Evolutionary conservation across 75 land plant species (phyloP).

Genomic region (Pinus tabuliformis): DNA sequence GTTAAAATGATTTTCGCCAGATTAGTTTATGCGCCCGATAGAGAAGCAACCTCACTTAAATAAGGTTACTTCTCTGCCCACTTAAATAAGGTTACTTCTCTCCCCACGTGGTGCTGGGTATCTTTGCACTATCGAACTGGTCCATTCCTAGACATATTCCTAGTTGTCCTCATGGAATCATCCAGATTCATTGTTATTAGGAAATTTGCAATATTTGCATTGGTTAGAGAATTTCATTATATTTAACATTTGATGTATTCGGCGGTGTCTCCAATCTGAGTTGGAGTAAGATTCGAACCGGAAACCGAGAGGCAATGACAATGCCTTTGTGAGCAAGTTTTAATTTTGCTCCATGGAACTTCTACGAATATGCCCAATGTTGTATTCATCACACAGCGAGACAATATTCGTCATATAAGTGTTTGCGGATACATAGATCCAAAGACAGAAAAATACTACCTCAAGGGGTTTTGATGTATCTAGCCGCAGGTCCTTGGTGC

Average conservation of each 20-base stretch:
- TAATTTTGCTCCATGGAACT: neutral
- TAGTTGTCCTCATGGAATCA: too few relatives aligned
- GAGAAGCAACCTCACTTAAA: too few relatives aligned
- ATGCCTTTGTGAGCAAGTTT: neutral
- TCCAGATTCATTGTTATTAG: too few relatives aligned
- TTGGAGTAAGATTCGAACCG: neutral
- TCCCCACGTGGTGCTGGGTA: too few relatives aligned
- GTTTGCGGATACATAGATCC: neutral
- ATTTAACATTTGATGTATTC: too few relatives aligned
- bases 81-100: too few relatives aligned
- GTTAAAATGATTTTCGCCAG: too few relatives aligned
- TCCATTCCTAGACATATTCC: too few relatives aligned
- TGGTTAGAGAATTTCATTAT: neutral
- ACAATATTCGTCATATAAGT: neutral
- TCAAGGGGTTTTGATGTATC: neutral
- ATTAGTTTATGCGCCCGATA: too few relatives aligned
- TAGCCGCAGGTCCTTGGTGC: neutral
- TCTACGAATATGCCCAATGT: neutral
- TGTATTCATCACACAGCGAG: neutral
- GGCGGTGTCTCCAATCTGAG: too few relatives aligned
- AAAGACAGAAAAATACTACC: neutral
- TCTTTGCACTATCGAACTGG: too few relatives aligned
- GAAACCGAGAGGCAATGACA: neutral
- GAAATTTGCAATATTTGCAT: neutral
- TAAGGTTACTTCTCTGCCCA: too few relatives aligned